A percentile compares a stretch with the other conserved stretches of the same genome.
Evolutionary conservation across 2,329 filamentous ascomycete species (phyloP).

Genomic region (Acrodontium crateriforme): DNA sequence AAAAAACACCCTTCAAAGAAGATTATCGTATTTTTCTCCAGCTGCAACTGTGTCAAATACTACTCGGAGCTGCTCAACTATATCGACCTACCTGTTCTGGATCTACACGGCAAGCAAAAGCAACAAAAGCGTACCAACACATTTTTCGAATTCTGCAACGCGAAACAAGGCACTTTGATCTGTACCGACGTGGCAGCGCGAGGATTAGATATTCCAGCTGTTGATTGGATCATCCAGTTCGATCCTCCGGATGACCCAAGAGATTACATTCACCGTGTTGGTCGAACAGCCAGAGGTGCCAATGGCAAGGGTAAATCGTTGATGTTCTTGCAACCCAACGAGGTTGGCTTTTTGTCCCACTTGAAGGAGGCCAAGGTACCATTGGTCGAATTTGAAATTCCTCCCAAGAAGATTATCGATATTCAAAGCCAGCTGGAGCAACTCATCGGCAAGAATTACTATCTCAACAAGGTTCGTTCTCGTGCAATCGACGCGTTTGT

Average conservation of each 20-base stretch:
- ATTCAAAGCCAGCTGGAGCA: conserved; percentile 74
- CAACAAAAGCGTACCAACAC: conserved; percentile 98
- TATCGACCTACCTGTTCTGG: conserved; percentile 81
- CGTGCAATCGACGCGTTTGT: background rate
- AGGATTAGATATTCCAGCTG: conserved; percentile 87
- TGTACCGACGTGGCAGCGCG: conserved; percentile 94
- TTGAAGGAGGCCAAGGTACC: conserved; percentile 85
- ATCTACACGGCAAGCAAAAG: conserved; percentile 90
- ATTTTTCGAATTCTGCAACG: conserved; percentile 91
- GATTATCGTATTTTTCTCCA: conserved; percentile 92
- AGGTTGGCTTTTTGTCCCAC: conserved; percentile 84
- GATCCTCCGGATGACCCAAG: conserved; percentile 49
- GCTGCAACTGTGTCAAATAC: conserved; percentile 74
- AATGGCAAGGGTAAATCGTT: conserved; percentile 75
- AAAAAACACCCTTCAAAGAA: conserved; percentile 91
- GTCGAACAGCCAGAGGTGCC: conserved; percentile 77
- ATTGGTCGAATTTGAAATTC: conserved; percentile 92
- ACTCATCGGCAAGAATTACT: conserved; percentile 90
- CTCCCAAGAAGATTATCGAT: conserved; percentile 76
- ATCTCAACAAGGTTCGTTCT: conserved; percentile 64
- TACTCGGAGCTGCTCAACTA: conserved; percentile 93
- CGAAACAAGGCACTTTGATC: conserved; percentile 73
- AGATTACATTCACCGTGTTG: conserved; percentile 92
- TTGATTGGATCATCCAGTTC: conserved; percentile 94
- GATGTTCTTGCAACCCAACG: conserved; percentile 83